phyloP scores from a whole-genome alignment of 2,329 filamentous ascomycete species.

The Sphaerulina populicola region DNA sequence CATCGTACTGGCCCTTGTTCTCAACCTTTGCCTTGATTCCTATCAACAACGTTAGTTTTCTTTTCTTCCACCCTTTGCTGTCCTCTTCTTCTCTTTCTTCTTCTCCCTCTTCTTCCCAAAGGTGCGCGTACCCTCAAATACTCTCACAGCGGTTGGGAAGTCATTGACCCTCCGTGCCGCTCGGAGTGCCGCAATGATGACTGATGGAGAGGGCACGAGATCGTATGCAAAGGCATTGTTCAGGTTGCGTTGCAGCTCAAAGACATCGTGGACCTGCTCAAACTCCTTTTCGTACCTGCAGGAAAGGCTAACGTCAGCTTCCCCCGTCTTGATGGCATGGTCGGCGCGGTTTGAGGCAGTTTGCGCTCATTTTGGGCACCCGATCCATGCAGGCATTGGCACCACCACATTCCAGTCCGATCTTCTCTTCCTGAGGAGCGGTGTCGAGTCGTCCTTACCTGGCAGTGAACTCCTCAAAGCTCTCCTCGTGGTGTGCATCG shows the following conservation, averaged over 20 bases:
- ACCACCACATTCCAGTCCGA: neutral
- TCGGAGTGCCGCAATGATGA: slow-evolving; percentile 83
- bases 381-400: slow-evolving; percentile 15
- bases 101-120: neutral
- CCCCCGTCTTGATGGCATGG: neutral
- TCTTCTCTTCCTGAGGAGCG: neutral
- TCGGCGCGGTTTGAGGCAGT: slow-evolving; percentile 20
- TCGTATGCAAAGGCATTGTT: slow-evolving; percentile 99
- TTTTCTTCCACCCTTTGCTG: neutral
- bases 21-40: slow-evolving; percentile 99
- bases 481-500: slow-evolving; percentile 73
- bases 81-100: neutral
- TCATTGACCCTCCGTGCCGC: slow-evolving; percentile 96
- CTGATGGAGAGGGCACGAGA: slow-evolving; percentile 88
- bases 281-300: slow-evolving; percentile 98
- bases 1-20: slow-evolving; percentile 93
- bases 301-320: slow-evolving; percentile 19
- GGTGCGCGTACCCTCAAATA: slow-evolving; percentile 75
- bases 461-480: slow-evolving; percentile 96
- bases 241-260: slow-evolving; percentile 93
- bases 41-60: slow-evolving; percentile 2
- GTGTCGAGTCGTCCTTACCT: slow-evolving; percentile 54
- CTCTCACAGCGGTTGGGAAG: slow-evolving; percentile 92
- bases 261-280: slow-evolving; percentile 92
- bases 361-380: slow-evolving; percentile 21